Evolutionary conservation across 805 yeast genomes (phyloP).

Genomic region (Cyberlindnera misumaiensis): DNA sequence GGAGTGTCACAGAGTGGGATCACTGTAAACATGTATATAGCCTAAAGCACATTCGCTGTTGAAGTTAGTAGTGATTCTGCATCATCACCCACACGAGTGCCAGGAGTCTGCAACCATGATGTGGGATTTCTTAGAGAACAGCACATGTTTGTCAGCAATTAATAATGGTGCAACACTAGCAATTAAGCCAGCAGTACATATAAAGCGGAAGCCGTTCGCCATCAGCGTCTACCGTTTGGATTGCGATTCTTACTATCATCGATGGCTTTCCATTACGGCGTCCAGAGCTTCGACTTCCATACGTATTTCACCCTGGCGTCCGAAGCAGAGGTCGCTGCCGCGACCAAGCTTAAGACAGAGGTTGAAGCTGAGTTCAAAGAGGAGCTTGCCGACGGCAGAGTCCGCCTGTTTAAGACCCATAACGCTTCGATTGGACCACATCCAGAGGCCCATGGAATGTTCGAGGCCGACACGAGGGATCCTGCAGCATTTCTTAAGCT

Average conservation of each 20-base stretch:
- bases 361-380: constrained; percentile 34
- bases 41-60: too few species aligned
- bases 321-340: constrained; percentile 26
- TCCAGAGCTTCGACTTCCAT: constrained; percentile 46
- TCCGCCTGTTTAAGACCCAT: constrained; percentile 39
- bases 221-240: too few species aligned
- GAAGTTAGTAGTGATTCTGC: too few species aligned
- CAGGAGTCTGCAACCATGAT: too few species aligned
- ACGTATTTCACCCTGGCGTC: constrained; percentile 36
- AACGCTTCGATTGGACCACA: constrained; percentile 52
- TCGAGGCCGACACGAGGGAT: constrained; percentile 45
- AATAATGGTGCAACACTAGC: too few species aligned
- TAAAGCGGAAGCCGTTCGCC: too few species aligned
- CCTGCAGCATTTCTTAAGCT: constrained; percentile 38
- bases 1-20: constrained; percentile 80
- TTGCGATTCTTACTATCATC: too few species aligned
- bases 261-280: constrained; percentile 19
- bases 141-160: too few species aligned
- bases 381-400: constrained; percentile 32
- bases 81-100: too few species aligned
- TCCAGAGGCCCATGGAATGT: constrained; percentile 43
- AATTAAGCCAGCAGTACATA: too few species aligned
- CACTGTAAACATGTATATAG: constrained; percentile 23
- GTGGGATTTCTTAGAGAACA: too few species aligned
- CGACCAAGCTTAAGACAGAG: constrained; percentile 32